Evolutionary conservation across 257 asterid species (phyloP), one percentile per base, ranked within the genome.

Genomic region (Anisodus acutangulus): DNA sequence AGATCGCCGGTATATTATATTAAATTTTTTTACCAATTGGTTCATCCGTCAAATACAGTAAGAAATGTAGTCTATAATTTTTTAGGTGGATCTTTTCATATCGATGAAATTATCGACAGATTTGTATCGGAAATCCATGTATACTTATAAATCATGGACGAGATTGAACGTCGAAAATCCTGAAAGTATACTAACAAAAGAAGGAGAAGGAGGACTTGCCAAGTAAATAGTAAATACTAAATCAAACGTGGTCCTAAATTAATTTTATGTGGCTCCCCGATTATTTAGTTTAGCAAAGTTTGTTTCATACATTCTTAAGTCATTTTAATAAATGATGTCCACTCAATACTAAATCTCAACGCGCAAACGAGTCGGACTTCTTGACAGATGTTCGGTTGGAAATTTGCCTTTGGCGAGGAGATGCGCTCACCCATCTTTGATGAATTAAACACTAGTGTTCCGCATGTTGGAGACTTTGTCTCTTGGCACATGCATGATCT

Each of bases 171-270:
- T 35, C 11, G 5, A 12, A 67, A 31, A 64, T 53, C 57, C 2
- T 53, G 0, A 60, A 2, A 19, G 12, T 60, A 43, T 69, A 41
- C 37, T 19, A 43, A 4, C 17, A 70, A 9, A 41, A 4, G 31
- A 31, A 31, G 35, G 2, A 31, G 35, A 31, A 31, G 35, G 4
- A 51, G 39, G 58, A 49, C 39, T 17, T 9, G 2, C 9, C 43
- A 43, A 31, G 35, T 31, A 31, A 31, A 31, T 31, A 31, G 35
- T 31, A 31, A 31, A 31, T 31, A 31, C 80, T 45, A 45, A 45
- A n/a, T 72, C 59, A 72, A 72, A 72, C 59, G 59, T 72, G 80
- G 80, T 72, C 39, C 59, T n/a, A 4, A 45, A 4, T 45, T 45
- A 17, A 35, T 66, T 66, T 19, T 10, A 4, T 19, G 37, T 72